These are phyloP conservation scores for Scytalidium lignicola DNA, from an alignment of 2,329 filamentous ascomycete genomes.

Conservation along the genomic window DNA sequence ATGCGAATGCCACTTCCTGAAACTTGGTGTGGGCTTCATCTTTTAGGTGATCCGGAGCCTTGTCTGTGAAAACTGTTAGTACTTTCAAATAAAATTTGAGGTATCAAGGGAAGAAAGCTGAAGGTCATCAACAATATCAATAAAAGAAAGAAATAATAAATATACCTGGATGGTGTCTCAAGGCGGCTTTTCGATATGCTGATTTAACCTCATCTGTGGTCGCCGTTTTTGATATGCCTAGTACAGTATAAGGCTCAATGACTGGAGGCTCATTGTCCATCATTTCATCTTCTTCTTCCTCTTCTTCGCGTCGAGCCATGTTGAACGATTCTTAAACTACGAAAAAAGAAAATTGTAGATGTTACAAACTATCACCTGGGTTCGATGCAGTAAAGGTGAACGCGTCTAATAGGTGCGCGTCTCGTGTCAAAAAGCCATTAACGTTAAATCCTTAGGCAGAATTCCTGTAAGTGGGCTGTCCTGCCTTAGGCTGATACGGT, in stretches of 20 bases:
- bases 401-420: too few relatives aligned
- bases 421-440: too few relatives aligned
- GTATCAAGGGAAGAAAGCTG: background rate
- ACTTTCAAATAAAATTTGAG: slow-evolving; percentile 14
- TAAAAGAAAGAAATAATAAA: slow-evolving; percentile 15
- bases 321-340: background rate
- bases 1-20: slow-evolving; percentile 88
- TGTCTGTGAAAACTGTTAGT: slow-evolving; percentile 51
- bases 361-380: too few relatives aligned
- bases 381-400: too few relatives aligned
- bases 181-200: slow-evolving; percentile 84
- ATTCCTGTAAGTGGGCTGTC: too few relatives aligned
- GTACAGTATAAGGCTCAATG: slow-evolving; percentile 74
- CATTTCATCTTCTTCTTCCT: slow-evolving; percentile 9
- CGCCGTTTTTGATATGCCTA: slow-evolving; percentile 66
- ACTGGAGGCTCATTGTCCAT: slow-evolving; percentile 20
- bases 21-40: slow-evolving; percentile 73
- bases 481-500: too few relatives aligned
- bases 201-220: slow-evolving; percentile 77
- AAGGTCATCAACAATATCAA: background rate
- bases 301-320: slow-evolving; percentile 9
- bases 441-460: too few relatives aligned
- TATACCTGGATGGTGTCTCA: slow-evolving; percentile 80
- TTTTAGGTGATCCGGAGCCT: slow-evolving; percentile 64
- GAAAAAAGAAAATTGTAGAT: too few relatives aligned